phyloP scores from a whole-genome alignment of 192 early-diverging fungal species.

The Fimicolochytrium jonesii region DNA sequence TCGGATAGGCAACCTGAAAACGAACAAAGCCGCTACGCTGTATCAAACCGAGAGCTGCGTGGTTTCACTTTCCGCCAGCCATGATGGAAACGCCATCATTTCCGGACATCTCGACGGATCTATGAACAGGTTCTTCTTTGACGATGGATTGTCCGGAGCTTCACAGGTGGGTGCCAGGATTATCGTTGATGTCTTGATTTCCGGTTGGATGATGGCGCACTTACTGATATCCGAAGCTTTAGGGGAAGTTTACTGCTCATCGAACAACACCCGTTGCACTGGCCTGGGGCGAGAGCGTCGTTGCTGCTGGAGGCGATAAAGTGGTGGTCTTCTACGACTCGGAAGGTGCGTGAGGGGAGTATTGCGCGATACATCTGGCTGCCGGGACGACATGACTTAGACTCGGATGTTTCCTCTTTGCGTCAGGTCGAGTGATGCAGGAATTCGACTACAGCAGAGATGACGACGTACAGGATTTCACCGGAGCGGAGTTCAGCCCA shows the following conservation, averaged over 20 bases:
- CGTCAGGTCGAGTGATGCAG: slow-evolving; percentile 41
- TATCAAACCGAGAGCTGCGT: slow-evolving; percentile 61
- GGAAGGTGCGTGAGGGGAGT: slow-evolving; percentile 42
- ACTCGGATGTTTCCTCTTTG: neutral
- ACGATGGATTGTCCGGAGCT: slow-evolving; percentile 58
- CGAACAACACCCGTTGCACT: slow-evolving; percentile 45
- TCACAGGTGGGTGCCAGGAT: slow-evolving; percentile 38
- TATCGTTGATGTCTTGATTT: neutral
- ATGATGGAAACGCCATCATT: slow-evolving; percentile 57
- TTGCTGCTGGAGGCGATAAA: slow-evolving; percentile 51
- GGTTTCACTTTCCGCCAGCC: slow-evolving; percentile 46
- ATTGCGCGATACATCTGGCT: slow-evolving; percentile 5
- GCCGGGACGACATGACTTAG: neutral
- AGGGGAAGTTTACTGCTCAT: slow-evolving; percentile 59
- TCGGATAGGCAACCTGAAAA: slow-evolving; percentile 59
- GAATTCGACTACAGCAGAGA: slow-evolving; percentile 58
- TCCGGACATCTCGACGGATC: slow-evolving; percentile 59
- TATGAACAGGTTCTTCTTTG: slow-evolving; percentile 62
- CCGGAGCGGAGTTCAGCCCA: slow-evolving; percentile 46
- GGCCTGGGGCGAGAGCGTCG: slow-evolving; percentile 54
- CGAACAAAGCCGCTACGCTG: slow-evolving; percentile 64
- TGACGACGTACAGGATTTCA: slow-evolving; percentile 54
- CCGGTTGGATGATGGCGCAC: neutral
- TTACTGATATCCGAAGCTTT: slow-evolving; percentile 3
- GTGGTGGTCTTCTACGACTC: slow-evolving; percentile 51